phyloP scores from a whole-genome alignment of 371 early-diverging fungal species.

The Parasitella parasitica region DNA sequence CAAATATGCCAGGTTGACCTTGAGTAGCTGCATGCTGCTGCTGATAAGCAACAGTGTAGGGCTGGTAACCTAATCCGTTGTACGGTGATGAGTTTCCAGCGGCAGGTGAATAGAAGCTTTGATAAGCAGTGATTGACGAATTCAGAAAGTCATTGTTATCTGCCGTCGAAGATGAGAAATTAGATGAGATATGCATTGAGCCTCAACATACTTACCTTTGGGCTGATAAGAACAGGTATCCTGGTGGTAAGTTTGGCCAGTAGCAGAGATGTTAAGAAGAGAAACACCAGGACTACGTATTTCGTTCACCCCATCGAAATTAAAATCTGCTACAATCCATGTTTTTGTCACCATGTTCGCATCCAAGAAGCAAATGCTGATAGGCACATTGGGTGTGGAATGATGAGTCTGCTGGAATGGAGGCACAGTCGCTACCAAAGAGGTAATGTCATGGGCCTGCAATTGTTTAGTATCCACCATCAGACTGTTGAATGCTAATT shows the following conservation, averaged over 20 bases:
- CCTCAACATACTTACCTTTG: background rate
- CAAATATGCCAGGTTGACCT: background rate
- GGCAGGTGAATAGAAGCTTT: background rate
- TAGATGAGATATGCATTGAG: background rate
- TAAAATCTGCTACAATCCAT: conserved; percentile 22
- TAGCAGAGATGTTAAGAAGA: background rate
- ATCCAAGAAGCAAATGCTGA: conserved; percentile 26
- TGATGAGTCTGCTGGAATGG: conserved; percentile 12
- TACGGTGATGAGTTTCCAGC: background rate
- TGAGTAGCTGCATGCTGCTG: background rate
- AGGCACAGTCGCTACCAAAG: conserved; percentile 28
- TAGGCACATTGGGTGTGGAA: conserved; percentile 10
- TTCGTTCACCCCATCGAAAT: background rate
- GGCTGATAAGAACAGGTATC: background rate
- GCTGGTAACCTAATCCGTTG: background rate
- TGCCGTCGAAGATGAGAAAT: background rate
- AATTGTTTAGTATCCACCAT: conserved; percentile 33
- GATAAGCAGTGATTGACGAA: background rate
- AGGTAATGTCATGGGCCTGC: conserved; percentile 18
- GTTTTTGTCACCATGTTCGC: conserved; percentile 24
- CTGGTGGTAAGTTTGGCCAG: background rate
- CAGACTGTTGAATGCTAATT: conserved; percentile 29
- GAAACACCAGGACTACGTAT: background rate
- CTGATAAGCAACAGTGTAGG: background rate
- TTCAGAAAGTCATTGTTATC: background rate